phyloP scores from a whole-genome alignment of 1,284 basidiomycete species.

The Wolfiporia cocos region DNA sequence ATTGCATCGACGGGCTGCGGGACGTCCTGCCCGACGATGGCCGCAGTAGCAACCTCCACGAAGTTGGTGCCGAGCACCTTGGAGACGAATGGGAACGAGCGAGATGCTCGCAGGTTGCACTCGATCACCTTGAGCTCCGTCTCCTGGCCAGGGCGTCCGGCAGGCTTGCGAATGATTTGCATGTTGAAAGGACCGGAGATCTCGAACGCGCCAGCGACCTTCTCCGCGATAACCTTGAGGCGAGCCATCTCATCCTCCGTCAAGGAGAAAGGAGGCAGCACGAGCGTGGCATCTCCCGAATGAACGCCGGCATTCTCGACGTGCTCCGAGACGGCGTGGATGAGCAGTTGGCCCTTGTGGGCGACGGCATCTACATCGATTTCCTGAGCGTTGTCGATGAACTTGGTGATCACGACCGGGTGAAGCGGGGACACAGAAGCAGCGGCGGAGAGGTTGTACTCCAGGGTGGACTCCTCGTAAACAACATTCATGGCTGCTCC shows the following conservation, averaged over 20 bases:
- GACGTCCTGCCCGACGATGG: conserved; percentile 87
- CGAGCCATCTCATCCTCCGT: conserved; percentile 74
- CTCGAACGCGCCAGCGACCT: conserved; percentile 91
- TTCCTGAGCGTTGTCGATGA: conserved; percentile 97
- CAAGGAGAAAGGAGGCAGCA: conserved; percentile 94
- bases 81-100: conserved; percentile 98
- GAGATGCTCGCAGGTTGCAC: conserved; percentile 96
- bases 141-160: conserved; percentile 45
- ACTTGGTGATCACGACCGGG: conserved; percentile 98
- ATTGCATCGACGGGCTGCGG: conserved; percentile 94
- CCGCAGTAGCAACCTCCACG: conserved; percentile 90
- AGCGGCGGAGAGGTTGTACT: conserved; percentile 92
- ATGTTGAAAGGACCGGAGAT: conserved; percentile 99
- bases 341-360: conserved; percentile 88
- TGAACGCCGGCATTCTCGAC: conserved; percentile 99
- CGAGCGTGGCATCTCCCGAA: conserved; percentile 97
- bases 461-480: conserved; percentile 84
- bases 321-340: conserved; percentile 97
- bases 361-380: conserved; percentile 98
- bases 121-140: conserved; percentile 94
- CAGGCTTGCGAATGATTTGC: conserved; percentile 93
- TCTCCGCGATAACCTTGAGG: conserved; percentile 90
- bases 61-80: conserved; percentile 98
- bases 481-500: conserved; percentile 99
- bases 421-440: conserved; percentile 95